These are phyloP conservation scores for Ceratobasidium sp. DNA, from an alignment of 1,284 basidiomycete genomes.

Conservation along the genomic window DNA sequence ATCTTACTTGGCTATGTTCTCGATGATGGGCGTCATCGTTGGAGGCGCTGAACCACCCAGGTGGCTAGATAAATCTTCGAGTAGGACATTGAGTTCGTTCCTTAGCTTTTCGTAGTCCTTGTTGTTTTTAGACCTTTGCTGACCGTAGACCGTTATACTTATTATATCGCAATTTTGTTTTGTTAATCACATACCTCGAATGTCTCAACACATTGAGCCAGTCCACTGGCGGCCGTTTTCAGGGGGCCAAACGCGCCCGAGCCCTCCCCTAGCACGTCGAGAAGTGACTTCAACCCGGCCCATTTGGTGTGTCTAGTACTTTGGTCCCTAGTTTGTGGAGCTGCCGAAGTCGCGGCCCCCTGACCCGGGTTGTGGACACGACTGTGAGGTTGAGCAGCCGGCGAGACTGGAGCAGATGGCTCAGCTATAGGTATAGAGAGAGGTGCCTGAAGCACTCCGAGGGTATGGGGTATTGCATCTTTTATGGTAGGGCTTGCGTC, in stretches of 20 bases:
- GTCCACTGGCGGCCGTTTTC: neutral
- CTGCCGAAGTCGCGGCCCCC: too few species aligned
- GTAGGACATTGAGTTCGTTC: neutral
- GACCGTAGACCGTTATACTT: neutral
- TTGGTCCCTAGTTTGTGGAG: too few species aligned
- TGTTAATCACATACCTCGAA: constrained; percentile 3
- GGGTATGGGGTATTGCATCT: too few species aligned
- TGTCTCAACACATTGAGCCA: neutral
- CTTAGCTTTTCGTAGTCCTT: neutral
- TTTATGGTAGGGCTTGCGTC: too few species aligned
- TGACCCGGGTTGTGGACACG: too few species aligned
- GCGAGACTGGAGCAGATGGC: too few species aligned
- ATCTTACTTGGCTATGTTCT: neutral
- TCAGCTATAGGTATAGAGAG: too few species aligned
- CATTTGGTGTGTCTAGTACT: neutral
- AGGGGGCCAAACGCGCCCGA: constrained; percentile 1
- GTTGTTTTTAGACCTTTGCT: neutral
- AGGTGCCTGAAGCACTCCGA: too few species aligned
- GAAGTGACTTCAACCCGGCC: neutral
- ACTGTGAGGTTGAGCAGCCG: too few species aligned
- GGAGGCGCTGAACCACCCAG: neutral
- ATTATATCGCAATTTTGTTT: too few species aligned
- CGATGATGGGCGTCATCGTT: neutral
- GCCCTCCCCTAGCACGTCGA: neutral
- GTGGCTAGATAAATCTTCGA: neutral